These are phyloP conservation scores for Forsythia suspensa DNA, from an alignment of 257 asterid species.

Conservation along the genomic window DNA sequence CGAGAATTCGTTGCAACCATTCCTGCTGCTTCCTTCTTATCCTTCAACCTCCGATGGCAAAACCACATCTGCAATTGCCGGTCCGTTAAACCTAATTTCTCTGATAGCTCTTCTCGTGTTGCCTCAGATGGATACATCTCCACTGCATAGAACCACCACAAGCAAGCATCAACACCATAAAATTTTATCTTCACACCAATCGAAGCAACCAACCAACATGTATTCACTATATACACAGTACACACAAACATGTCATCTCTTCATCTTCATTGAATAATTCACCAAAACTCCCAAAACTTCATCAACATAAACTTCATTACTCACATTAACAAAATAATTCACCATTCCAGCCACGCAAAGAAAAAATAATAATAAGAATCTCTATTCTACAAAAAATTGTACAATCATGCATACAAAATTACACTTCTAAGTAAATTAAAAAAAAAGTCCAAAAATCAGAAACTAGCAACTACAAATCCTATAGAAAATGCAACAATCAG, in stretches of 20 bases:
- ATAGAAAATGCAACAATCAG: slow-evolving; percentile 12
- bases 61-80: slow-evolving; percentile 99
- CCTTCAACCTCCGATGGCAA: slow-evolving; percentile 95
- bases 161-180: slow-evolving; percentile 15
- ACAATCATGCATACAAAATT: neutral
- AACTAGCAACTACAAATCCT: slow-evolving; percentile 2
- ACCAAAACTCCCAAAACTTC: slow-evolving; percentile 13
- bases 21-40: slow-evolving; percentile 80
- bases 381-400: neutral
- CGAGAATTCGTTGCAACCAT: slow-evolving; percentile 59
- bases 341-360: too few species aligned
- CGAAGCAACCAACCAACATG: slow-evolving; percentile 5
- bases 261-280: slow-evolving; percentile 9
- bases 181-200: slow-evolving; percentile 7
- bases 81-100: slow-evolving; percentile 74
- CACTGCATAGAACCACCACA: slow-evolving; percentile 50
- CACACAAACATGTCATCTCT: neutral
- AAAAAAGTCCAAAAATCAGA: neutral
- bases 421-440: neutral
- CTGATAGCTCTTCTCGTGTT: slow-evolving; percentile 77
- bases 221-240: neutral
- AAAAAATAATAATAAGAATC: too few species aligned
- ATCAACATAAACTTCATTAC: slow-evolving; percentile 4
- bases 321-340: neutral
- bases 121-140: slow-evolving; percentile 93